Evolutionary conservation across 2,329 filamentous ascomycete genomes (phyloP).

Genomic region (Chrysosphaeria jannelii): DNA sequence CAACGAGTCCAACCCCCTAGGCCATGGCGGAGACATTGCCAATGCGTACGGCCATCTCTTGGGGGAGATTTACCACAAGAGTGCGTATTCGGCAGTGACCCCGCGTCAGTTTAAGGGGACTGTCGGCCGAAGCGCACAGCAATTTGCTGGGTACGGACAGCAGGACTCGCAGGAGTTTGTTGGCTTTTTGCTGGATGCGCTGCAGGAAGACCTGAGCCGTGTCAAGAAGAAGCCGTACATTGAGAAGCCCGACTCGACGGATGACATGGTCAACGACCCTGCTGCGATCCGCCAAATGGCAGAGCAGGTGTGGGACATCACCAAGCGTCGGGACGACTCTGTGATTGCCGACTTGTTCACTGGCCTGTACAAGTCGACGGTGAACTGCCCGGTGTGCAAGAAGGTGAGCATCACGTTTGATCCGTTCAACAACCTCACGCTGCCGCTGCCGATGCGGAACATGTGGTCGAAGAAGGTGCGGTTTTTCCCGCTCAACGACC

Average conservation of each 20-base stretch:
- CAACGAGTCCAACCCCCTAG: slow-evolving; percentile 60
- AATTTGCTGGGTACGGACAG: slow-evolving; percentile 83
- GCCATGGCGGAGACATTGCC: slow-evolving; percentile 67
- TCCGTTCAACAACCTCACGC: slow-evolving; percentile 78
- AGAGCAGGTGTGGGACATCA: slow-evolving; percentile 70
- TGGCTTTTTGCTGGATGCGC: slow-evolving; percentile 72
- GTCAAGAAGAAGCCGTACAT: slow-evolving; percentile 92
- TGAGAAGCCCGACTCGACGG: slow-evolving; percentile 89
- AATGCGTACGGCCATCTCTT: slow-evolving; percentile 51
- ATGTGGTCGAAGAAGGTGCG: slow-evolving; percentile 47
- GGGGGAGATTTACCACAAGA: slow-evolving; percentile 45
- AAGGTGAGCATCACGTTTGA: slow-evolving; percentile 98
- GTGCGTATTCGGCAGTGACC: slow-evolving; percentile 33
- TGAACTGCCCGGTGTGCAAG: slow-evolving; percentile 67
- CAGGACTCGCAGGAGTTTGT: slow-evolving; percentile 96
- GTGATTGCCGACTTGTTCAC: slow-evolving; percentile 89
- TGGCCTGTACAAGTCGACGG: slow-evolving; percentile 92
- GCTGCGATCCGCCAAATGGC: slow-evolving; percentile 61
- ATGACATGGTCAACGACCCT: slow-evolving; percentile 70
- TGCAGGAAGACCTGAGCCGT: slow-evolving; percentile 85
- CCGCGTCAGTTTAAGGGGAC: slow-evolving; percentile 59
- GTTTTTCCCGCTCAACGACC: slow-evolving; percentile 47
- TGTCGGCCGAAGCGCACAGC: slow-evolving; percentile 51
- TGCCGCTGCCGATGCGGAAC: slow-evolving; percentile 69
- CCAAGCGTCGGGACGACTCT: slow-evolving; percentile 75